A percentile compares a stretch with the other conserved stretches of the same genome.
These are phyloP conservation scores for Monosporascus sp. DNA, from an alignment of 2,329 filamentous ascomycete species.

Conservation along the genomic window DNA sequence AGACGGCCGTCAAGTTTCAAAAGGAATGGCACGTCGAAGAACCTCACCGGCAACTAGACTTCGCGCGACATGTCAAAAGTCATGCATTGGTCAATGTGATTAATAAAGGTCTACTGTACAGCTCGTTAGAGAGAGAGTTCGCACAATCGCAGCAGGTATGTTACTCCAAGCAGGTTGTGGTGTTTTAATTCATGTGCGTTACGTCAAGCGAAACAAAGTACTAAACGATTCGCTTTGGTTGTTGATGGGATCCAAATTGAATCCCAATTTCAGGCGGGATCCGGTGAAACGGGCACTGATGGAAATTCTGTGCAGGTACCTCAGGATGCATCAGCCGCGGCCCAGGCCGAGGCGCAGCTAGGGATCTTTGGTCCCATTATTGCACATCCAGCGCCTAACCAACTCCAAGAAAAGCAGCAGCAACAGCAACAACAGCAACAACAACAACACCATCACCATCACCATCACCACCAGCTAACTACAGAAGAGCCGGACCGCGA, in stretches of 20 bases:
- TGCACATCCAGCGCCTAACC: slow-evolving; percentile 35
- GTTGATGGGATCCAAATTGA: slow-evolving; percentile 17
- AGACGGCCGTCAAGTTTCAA: slow-evolving; percentile 62
- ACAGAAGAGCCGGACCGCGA: slow-evolving; percentile 27
- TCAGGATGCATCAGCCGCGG: slow-evolving; percentile 37
- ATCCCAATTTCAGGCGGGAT: slow-evolving; percentile 21
- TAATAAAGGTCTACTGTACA: slow-evolving; percentile 59
- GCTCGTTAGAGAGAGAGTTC: slow-evolving; percentile 53
- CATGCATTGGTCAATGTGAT: slow-evolving; percentile 59
- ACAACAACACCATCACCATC: slow-evolving; percentile 14
- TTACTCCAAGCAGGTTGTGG: slow-evolving; percentile 7
- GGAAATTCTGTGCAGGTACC: slow-evolving; percentile 40
- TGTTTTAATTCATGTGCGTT: slow-evolving; percentile 11
- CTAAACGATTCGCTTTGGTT: background rate
- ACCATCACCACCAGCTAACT: slow-evolving; percentile 33
- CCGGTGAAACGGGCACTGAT: slow-evolving; percentile 33
- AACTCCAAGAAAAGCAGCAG: slow-evolving; percentile 17
- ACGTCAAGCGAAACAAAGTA: slow-evolving; percentile 11
- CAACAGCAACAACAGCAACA: slow-evolving; percentile 11
- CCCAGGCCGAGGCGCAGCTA: slow-evolving; percentile 40
- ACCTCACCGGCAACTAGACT: slow-evolving; percentile 58
- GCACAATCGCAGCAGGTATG: slow-evolving; percentile 43
- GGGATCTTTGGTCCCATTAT: slow-evolving; percentile 55
- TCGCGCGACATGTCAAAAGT: slow-evolving; percentile 60
- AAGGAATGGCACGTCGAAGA: slow-evolving; percentile 62